Conservation (phyloP, 2,329 filamentous ascomycete species). For the Cladobotryum mycophilum region DNA sequence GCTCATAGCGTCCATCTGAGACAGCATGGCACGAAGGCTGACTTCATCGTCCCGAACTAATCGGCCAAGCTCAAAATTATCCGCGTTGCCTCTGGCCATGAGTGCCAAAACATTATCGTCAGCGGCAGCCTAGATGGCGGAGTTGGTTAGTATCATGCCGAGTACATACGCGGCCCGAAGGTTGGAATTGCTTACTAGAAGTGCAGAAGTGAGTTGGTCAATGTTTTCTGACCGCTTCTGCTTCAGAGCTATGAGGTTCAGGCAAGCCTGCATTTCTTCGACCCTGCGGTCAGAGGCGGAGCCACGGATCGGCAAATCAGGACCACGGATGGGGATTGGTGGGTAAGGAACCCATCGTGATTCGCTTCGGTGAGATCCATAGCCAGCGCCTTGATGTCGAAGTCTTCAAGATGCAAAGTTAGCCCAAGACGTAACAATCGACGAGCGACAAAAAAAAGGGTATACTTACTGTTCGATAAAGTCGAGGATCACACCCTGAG, state of each 20-base stretch:
- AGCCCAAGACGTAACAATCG: background rate
- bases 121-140: slow-evolving; percentile 34
- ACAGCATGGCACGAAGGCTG: slow-evolving; percentile 43
- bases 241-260: slow-evolving; percentile 55
- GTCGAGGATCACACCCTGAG: slow-evolving; percentile 60
- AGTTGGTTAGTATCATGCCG: slow-evolving; percentile 12
- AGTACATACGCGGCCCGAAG: no score
- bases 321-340: slow-evolving; percentile 18
- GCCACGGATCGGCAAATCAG: slow-evolving; percentile 20
- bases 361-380: slow-evolving; percentile 26
- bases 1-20: slow-evolving; percentile 40
- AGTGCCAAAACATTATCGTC: slow-evolving; percentile 39
- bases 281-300: slow-evolving; percentile 41
- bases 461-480: slow-evolving; percentile 59
- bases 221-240: slow-evolving; percentile 44
- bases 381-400: slow-evolving; percentile 33
- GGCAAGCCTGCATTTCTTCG: slow-evolving; percentile 58
- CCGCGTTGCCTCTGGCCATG: slow-evolving; percentile 42
- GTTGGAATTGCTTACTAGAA: slow-evolving; percentile 49
- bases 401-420: slow-evolving; percentile 21
- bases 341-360: slow-evolving; percentile 25
- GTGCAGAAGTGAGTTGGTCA: slow-evolving; percentile 49
- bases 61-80: slow-evolving; percentile 34
- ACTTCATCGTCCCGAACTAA: slow-evolving; percentile 37
- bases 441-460: background rate